Base-by-base conservation (phyloP, 129 eudicot species). In the Artemisia tridentata region DNA sequence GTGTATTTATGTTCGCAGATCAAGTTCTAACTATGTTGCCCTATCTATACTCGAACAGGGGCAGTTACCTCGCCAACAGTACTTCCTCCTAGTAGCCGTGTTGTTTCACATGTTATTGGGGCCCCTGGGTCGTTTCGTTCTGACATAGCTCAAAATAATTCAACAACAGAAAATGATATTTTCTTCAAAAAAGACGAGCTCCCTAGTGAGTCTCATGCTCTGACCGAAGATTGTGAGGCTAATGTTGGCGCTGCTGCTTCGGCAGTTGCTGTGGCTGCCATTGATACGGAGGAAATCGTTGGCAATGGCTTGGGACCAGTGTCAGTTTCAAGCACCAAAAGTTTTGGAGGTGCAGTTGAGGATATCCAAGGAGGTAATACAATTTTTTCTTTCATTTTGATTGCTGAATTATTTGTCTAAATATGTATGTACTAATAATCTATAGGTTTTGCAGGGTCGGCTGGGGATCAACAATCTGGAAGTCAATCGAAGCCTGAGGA, bases 31-130 rank as follows among this genome's bases (percentile, higher is more conserved):
- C 48, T 10, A 60, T 52, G 61, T 25, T 29, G 2, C 48, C 16
- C 0, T 74, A n/a, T 72, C 67, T 23, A 47, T 72, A 59, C 48
- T 23, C 57, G 63, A 53, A 69, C 87, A 93, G 99, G 99, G 75
- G 99, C 97, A 50, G 99, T 93, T 74, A 90, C 99, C 15, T 90
- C 99, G 27, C 90, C 96, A 47, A 84, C 99, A 34, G 62, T 90
- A 50, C 96, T 93, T 31, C 86, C 88, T 78, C 79, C 92, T 12
- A 82, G 83, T 77, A 85, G 76, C 72, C 85, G 81, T 79, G 85
- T 79, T 76, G 83, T 83, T 72, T 84, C 96, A 65, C 93, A 88
- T 79, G 87, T 68, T 73, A 86, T 86, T 72, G 88, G 91, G 59
- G 82, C 89, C 34, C 95, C 87, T 2, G 91, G 95, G 61, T 76